phyloP scores from a whole-genome alignment of 2,329 filamentous ascomycete genomes.

The Beauveria bassiana region DNA sequence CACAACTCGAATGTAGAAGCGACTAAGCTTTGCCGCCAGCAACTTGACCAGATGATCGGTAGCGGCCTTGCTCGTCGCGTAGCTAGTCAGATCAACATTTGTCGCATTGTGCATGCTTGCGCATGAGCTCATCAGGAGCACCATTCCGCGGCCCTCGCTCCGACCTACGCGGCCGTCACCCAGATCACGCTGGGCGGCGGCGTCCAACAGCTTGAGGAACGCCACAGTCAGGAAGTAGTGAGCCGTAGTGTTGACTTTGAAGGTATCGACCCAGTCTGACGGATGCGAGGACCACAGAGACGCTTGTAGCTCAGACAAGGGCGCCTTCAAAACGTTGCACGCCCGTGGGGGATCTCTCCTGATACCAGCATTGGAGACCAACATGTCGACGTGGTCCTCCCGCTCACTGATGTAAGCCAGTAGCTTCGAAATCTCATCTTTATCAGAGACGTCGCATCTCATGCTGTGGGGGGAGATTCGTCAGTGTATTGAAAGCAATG shows the following conservation, averaged over 20 bases:
- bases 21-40: constrained; percentile 38
- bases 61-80: constrained; percentile 42
- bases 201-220: neutral
- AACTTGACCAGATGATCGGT: constrained; percentile 43
- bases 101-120: constrained; percentile 45
- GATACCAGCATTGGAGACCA: constrained; percentile 42
- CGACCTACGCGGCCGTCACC: constrained; percentile 15
- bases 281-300: neutral
- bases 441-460: neutral
- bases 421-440: constrained; percentile 14
- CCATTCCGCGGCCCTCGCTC: constrained; percentile 33
- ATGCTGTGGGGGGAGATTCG: neutral
- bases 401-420: constrained; percentile 23
- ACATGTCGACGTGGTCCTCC: constrained; percentile 36
- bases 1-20: constrained; percentile 25
- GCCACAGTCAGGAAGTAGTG: neutral
- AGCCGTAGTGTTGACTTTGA: neutral
- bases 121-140: constrained; percentile 43
- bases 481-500: too few relatives aligned
- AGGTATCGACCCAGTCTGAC: neutral
- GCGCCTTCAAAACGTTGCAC: constrained; percentile 16
- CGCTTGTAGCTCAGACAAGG: neutral
- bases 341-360: constrained; percentile 32
- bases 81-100: constrained; percentile 44
- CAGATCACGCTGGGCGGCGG: neutral